Conservation (phyloP, 2,329 filamentous ascomycete genomes). For the Aspergillus persii region DNA sequence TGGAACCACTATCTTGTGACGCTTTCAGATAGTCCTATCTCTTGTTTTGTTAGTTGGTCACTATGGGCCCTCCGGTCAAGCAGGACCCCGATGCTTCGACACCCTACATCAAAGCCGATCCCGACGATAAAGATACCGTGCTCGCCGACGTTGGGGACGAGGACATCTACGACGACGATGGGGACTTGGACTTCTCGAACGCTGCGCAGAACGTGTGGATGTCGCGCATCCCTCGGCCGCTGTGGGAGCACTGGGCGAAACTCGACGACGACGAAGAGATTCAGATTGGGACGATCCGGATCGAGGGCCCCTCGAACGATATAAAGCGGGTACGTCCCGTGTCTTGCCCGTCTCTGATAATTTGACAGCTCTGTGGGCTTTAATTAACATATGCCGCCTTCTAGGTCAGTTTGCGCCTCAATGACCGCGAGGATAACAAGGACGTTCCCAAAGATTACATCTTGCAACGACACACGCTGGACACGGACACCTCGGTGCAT, state of each 20-base stretch:
- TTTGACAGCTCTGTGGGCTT: too few species aligned
- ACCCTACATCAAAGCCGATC: slow-evolving; percentile 41
- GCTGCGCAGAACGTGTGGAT: slow-evolving; percentile 60
- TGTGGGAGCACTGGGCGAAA: slow-evolving; percentile 76
- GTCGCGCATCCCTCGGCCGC: slow-evolving; percentile 72
- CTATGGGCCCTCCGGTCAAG: slow-evolving; percentile 39
- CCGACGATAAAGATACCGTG: slow-evolving; percentile 38
- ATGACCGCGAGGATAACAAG: slow-evolving; percentile 66
- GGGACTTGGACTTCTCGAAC: slow-evolving; percentile 59
- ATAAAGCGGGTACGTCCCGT: slow-evolving; percentile 44
- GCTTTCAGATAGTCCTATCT: background rate
- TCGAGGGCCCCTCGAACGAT: slow-evolving; percentile 56
- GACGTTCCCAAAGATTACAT: slow-evolving; percentile 85
- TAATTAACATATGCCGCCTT: slow-evolving; percentile 21
- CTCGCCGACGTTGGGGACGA: slow-evolving; percentile 54
- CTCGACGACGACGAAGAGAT: slow-evolving; percentile 80
- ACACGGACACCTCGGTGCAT: slow-evolving; percentile 40
- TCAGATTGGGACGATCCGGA: slow-evolving; percentile 70
- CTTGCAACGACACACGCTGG: slow-evolving; percentile 64
- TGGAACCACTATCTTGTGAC: background rate
- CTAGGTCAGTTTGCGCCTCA: slow-evolving; percentile 69
- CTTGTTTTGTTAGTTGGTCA: slow-evolving; percentile 8
- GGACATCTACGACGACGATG: slow-evolving; percentile 68
- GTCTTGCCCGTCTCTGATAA: background rate
- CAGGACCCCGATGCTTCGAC: slow-evolving; percentile 38